Base-by-base conservation (phyloP, 2,329 filamentous ascomycete genomes). In the Seiridium unicorne region DNA sequence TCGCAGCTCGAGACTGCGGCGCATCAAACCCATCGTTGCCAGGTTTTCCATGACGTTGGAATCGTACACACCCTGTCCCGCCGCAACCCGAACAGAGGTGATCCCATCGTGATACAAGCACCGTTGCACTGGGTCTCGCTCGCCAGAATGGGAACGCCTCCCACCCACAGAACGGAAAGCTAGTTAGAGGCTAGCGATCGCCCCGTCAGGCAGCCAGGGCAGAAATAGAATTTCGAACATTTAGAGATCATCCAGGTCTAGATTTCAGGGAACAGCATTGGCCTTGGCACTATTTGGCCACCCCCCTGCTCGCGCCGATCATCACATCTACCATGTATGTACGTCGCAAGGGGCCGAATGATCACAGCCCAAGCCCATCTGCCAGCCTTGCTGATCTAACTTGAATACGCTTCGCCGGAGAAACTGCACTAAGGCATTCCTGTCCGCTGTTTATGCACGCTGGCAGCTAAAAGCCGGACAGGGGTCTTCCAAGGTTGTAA, bases 401-500 rank as follows among this genome's bases (percentile, higher is more conserved):
- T 38, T 18, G 31, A 35, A n/a, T 35, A n/a, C 35, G 11, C 49
- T 13, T 36, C 38, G n/a, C 35, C 10, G 31, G 9, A 53, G 32
- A 40, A 36, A 8, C 32, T 53, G 6, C 34, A 40, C 18, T 38
- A 26, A 26, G 47, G n/a, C 31, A 60, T 60, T 64, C 63, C 51
- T 60, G 60, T 60, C 51, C 59, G 60, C 61, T 53, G 34, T 5
- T 38, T 38, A 44, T 42, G 51, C 11, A 18, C 53, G 13, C 26
- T 44, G 18, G 49, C 49, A 53, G 11, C 31, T 18, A n/a, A 53
- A 51, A 53, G 49, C 32, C 35, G 49, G 13, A 18, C 49, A 35
- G 34, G 49, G 49, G 49, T 53, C 49, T 53, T 38, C 10, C 47
- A 49, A 49, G 47, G 35, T 49, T 32, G 47, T 13, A 11, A 32